phyloP scores from a whole-genome alignment of 2,329 filamentous ascomycete species.

The Ceratocystis papillata region DNA sequence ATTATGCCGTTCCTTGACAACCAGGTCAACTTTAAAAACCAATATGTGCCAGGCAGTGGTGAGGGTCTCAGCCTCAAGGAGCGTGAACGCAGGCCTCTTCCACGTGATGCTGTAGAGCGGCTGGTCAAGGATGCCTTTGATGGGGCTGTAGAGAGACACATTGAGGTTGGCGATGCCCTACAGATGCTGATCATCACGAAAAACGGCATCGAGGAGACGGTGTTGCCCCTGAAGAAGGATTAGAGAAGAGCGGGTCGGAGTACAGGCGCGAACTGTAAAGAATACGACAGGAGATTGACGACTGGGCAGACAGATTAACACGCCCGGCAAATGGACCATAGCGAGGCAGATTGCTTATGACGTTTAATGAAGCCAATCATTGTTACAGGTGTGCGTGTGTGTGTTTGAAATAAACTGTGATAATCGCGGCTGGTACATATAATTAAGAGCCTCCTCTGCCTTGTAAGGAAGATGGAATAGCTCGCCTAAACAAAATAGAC shows the following conservation, averaged over 20 bases:
- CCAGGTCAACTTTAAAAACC: slow-evolving; percentile 99
- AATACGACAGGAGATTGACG: background rate
- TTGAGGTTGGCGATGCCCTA: slow-evolving; percentile 91
- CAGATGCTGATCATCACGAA: slow-evolving; percentile 91
- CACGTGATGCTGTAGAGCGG: slow-evolving; percentile 63
- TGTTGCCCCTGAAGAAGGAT: slow-evolving; percentile 79
- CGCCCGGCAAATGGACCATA: slow-evolving; percentile 3
- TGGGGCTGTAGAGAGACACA: slow-evolving; percentile 94
- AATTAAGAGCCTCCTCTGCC: background rate
- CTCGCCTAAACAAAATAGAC: background rate
- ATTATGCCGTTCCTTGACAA: slow-evolving; percentile 99
- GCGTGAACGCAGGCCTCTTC: slow-evolving; percentile 58
- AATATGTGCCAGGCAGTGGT: slow-evolving; percentile 80
- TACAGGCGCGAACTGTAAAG: background rate
- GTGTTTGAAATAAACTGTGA: background rate
- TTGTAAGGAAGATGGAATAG: background rate
- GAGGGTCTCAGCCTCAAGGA: slow-evolving; percentile 69
- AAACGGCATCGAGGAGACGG: slow-evolving; percentile 78
- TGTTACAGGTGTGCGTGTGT: background rate
- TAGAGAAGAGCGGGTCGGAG: slow-evolving; percentile 36
- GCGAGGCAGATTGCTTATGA: slow-evolving; percentile 16
- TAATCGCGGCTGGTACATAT: background rate
- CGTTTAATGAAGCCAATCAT: slow-evolving; percentile 22
- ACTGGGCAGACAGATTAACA: background rate
- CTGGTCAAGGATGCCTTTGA: slow-evolving; percentile 96